These are phyloP conservation scores for Peziza echinospora DNA, from an alignment of 495 filamentous ascomycete species.

Conservation along the genomic window DNA sequence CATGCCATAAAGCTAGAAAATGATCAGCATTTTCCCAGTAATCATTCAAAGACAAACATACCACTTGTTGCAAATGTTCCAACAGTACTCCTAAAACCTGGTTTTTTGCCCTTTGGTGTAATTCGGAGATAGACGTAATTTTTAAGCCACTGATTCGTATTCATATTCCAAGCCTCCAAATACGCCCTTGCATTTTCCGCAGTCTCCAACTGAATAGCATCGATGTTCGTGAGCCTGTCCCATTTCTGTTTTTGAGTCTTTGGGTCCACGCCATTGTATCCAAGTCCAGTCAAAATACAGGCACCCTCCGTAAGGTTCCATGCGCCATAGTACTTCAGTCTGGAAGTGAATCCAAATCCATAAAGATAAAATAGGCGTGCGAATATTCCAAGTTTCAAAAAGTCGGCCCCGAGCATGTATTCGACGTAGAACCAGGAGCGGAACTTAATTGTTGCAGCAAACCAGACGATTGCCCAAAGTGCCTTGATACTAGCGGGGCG, in stretches of 20 bases:
- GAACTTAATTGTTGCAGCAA: slow-evolving; percentile 55
- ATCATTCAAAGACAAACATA: too few species aligned
- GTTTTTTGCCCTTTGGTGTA: slow-evolving; percentile 86
- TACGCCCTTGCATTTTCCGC: slow-evolving; percentile 83
- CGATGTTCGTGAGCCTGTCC: slow-evolving; percentile 74
- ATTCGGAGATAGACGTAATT: slow-evolving; percentile 93
- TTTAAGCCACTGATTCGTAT: slow-evolving; percentile 89
- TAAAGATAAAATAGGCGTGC: slow-evolving; percentile 55
- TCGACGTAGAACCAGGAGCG: slow-evolving; percentile 39
- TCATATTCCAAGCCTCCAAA: slow-evolving; percentile 89
- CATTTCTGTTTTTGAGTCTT: slow-evolving; percentile 64
- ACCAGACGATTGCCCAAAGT: slow-evolving; percentile 49
- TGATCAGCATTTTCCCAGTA: background rate
- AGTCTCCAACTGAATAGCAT: slow-evolving; percentile 56
- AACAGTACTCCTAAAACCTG: slow-evolving; percentile 82
- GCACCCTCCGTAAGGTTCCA: slow-evolving; percentile 87
- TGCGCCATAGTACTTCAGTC: slow-evolving; percentile 87
- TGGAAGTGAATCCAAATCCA: slow-evolving; percentile 57
- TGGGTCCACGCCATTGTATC: slow-evolving; percentile 80
- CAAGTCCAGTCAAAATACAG: slow-evolving; percentile 81
- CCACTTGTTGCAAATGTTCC: slow-evolving; percentile 62
- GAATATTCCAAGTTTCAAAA: slow-evolving; percentile 42
- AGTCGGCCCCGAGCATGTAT: slow-evolving; percentile 38
- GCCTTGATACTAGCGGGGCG: slow-evolving; percentile 67
- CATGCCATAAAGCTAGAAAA: slow-evolving; percentile 67